phyloP scores from a whole-genome alignment of 2,329 filamentous ascomycete genomes.

The Talaromyces albobiverticillius region DNA sequence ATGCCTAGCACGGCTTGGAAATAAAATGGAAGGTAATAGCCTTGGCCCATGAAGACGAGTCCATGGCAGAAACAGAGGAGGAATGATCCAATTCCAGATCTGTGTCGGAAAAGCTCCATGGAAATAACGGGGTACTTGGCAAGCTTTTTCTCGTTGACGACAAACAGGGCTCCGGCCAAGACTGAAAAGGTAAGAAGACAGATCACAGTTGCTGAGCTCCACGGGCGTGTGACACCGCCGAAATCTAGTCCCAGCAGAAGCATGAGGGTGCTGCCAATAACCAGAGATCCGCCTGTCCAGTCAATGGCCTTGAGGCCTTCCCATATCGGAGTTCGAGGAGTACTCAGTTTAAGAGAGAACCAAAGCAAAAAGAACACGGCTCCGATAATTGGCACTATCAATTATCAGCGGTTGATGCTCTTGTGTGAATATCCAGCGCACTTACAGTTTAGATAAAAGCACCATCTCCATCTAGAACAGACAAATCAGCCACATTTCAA shows the following conservation, averaged over 20 bases:
- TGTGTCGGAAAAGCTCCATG: constrained; percentile 59
- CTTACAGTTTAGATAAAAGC: constrained; percentile 52
- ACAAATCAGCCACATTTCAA: not conserved
- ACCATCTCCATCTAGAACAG: constrained; percentile 50
- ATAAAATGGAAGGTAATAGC: constrained; percentile 74
- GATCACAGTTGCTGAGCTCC: constrained; percentile 67
- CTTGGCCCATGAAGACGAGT: constrained; percentile 66
- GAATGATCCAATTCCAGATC: constrained; percentile 61
- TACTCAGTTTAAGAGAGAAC: constrained; percentile 56
- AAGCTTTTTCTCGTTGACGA: constrained; percentile 65
- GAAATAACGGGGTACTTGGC: constrained; percentile 72
- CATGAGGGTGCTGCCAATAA: constrained; percentile 76
- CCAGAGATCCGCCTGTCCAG: constrained; percentile 55
- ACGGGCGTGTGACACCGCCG: constrained; percentile 68
- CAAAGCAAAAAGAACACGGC: constrained; percentile 53
- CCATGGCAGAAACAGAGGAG: constrained; percentile 64
- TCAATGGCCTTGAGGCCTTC: constrained; percentile 57
- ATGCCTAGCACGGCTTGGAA: constrained; percentile 66
- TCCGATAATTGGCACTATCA: constrained; percentile 52
- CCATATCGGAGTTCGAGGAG: constrained; percentile 52
- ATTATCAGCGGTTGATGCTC: not conserved
- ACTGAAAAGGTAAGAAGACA: constrained; percentile 70
- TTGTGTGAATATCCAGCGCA: constrained; percentile 2
- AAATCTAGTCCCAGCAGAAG: constrained; percentile 76
- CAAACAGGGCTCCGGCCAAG: constrained; percentile 60